Percentiles rank a stretch among this genome's conserved stretches.
phyloP scores from a whole-genome alignment of 768 basidiomycete genomes.

The Phaeolepiota aurea region DNA sequence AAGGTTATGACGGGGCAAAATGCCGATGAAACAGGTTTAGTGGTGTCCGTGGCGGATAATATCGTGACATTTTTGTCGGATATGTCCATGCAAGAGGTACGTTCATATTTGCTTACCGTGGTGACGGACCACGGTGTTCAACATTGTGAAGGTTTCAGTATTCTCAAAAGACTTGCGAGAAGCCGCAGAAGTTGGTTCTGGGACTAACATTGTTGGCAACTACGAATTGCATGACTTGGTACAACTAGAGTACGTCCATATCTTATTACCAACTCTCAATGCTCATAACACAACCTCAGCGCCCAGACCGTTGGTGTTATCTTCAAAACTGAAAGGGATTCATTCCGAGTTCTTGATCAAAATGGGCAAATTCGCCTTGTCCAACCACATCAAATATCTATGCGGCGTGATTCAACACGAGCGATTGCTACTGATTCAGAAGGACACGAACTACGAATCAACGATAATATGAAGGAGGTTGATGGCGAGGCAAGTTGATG shows the following conservation, averaged over 20 bases:
- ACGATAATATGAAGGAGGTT: constrained; percentile 89
- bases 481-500: constrained; percentile 66
- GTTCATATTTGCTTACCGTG: constrained; percentile 8
- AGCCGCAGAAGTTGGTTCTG: constrained; percentile 93
- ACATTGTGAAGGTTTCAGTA: constrained; percentile 79
- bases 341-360: constrained; percentile 94
- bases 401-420: constrained; percentile 73
- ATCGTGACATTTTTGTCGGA: constrained; percentile 96
- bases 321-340: constrained; percentile 92
- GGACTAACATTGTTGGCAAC: constrained; percentile 82
- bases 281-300: constrained; percentile 30
- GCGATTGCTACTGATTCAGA: constrained; percentile 88
- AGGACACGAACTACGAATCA: constrained; percentile 76
- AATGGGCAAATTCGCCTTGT: constrained; percentile 84
- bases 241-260: constrained; percentile 77
- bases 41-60: constrained; percentile 84
- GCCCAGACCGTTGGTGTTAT: constrained; percentile 93
- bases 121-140: not conserved
- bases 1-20: constrained; percentile 97
- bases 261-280: constrained; percentile 1
- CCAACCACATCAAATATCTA: constrained; percentile 90
- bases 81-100: constrained; percentile 91
- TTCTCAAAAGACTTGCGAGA: constrained; percentile 97
- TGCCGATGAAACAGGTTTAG: constrained; percentile 90
- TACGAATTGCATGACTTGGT: constrained; percentile 96